Percentiles rank a stretch among this genome's conserved stretches.
Conservation (phyloP, 345 rosid genomes). For the Salix arbutifolia region DNA sequence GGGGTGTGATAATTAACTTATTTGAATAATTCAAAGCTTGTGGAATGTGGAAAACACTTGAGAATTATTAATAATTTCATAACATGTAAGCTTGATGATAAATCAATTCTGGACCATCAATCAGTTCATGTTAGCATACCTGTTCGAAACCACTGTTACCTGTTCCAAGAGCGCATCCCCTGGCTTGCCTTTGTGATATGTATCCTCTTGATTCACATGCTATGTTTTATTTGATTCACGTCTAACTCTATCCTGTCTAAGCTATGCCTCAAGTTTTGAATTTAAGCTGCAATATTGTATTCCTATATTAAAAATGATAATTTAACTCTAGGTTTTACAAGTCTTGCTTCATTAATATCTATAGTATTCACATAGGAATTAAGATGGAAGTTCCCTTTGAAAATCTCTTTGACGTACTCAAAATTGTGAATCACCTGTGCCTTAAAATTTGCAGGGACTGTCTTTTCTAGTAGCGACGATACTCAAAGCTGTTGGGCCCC, state of each 20-base stretch:
- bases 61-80: neutral
- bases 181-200: neutral
- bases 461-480: slow-evolving; percentile 58
- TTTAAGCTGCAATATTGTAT: neutral
- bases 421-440: slow-evolving; percentile 8
- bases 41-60: neutral
- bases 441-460: slow-evolving; percentile 44
- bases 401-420: neutral
- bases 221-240: neutral
- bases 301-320: neutral
- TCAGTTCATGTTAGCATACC: neutral
- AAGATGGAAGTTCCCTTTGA: neutral
- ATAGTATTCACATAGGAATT: neutral
- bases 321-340: neutral
- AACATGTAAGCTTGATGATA: neutral
- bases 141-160: neutral
- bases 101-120: neutral
- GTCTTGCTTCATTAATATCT: neutral
- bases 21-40: no score
- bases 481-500: slow-evolving; percentile 75
- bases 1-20: neutral
- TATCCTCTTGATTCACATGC: neutral
- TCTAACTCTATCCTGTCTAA: neutral
- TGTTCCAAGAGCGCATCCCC: neutral
- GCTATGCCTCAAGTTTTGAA: neutral